Evolutionary conservation across 768 basidiomycete genomes (phyloP).

Genomic region (Lactarius sanguifluus): DNA sequence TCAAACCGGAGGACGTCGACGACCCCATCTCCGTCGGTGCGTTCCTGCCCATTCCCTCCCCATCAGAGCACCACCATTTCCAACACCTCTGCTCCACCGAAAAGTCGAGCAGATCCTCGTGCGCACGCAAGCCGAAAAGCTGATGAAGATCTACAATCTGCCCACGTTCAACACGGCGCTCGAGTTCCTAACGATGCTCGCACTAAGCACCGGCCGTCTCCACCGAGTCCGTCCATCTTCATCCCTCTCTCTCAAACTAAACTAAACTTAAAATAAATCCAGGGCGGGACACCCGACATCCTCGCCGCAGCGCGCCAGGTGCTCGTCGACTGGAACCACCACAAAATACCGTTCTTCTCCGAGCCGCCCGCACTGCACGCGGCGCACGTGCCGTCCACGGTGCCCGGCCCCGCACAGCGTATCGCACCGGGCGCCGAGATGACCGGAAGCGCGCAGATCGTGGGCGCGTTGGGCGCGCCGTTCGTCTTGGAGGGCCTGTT

Average conservation of each 20-base stretch:
- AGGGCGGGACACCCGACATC: constrained; percentile 92
- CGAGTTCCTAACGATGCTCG: constrained; percentile 89
- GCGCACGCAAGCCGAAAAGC: constrained; percentile 65
- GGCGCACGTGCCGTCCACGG: constrained; percentile 60
- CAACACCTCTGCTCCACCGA: too few species aligned
- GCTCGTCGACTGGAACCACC: constrained; percentile 91
- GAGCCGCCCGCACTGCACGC: constrained; percentile 76
- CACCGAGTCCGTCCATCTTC: constrained; percentile 57
- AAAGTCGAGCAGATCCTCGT: constrained; percentile 84
- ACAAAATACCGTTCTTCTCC: constrained; percentile 91
- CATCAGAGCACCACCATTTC: background rate
- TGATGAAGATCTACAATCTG: constrained; percentile 84
- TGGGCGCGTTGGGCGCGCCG: constrained; percentile 67
- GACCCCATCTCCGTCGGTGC: constrained; percentile 88
- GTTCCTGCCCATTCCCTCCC: constrained; percentile 31
- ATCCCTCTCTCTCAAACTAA: background rate
- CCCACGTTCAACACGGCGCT: constrained; percentile 69
- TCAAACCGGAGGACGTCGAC: constrained; percentile 87
- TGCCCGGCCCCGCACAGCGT: constrained; percentile 34
- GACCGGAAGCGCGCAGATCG: constrained; percentile 78
- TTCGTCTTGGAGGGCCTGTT: constrained; percentile 84
- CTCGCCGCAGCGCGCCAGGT: constrained; percentile 79
- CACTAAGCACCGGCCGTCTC: constrained; percentile 77
- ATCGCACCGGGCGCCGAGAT: constrained; percentile 75
- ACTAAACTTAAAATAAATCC: background rate